phyloP scores from a whole-genome alignment of 441 rosid species.

The Croton setiger region DNA sequence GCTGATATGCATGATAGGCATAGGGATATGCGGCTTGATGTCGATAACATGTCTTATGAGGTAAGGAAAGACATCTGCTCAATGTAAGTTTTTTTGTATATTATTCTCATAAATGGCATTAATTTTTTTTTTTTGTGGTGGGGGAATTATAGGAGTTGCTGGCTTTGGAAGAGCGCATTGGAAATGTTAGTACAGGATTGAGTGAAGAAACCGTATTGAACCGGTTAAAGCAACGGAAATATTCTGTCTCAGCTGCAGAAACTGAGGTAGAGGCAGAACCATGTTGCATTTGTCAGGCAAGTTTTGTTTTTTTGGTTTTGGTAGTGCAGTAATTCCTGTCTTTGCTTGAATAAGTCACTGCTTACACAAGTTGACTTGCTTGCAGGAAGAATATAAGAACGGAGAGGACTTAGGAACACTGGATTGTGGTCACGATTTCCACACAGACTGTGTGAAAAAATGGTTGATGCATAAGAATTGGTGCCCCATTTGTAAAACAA shows the following conservation, averaged over 20 bases:
- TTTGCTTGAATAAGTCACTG: background rate
- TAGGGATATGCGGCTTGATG: constrained; percentile 95
- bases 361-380: constrained; percentile 4
- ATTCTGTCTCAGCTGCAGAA: constrained; percentile 16
- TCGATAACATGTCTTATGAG: constrained; percentile 97
- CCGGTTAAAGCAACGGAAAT: constrained; percentile 44
- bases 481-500: constrained; percentile 16
- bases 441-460: constrained; percentile 60
- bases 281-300: constrained; percentile 88
- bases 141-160: constrained; percentile 55
- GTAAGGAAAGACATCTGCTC: constrained; percentile 29
- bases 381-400: constrained; percentile 72
- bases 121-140: background rate
- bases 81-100: background rate
- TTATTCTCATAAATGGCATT: background rate
- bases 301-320: constrained; percentile 5
- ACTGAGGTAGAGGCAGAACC: constrained; percentile 60
- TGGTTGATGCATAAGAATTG: constrained; percentile 43
- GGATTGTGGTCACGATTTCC: constrained; percentile 81
- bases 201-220: constrained; percentile 56
- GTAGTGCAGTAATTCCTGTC: background rate
- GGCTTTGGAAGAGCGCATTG: constrained; percentile 89
- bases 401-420: constrained; percentile 69
- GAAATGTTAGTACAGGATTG: constrained; percentile 83
- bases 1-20: constrained; percentile 75